Base-by-base conservation (phyloP, 1,284 basidiomycete genomes). In the Ceratobasidium theobromae region DNA sequence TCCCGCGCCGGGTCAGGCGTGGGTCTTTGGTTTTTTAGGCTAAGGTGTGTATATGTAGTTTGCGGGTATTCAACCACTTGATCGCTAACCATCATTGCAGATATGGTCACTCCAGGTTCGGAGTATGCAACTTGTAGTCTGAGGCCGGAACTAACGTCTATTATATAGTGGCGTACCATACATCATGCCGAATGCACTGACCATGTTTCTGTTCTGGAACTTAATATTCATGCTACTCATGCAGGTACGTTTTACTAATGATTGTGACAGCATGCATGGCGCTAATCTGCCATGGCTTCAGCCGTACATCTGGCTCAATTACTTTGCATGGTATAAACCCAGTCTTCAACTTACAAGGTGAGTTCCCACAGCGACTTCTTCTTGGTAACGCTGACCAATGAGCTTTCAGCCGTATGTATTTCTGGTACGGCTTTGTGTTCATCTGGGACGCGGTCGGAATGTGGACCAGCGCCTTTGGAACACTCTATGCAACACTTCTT, bases 381-480 rank as follows among this genome's bases (percentile, higher is more conserved):
- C 21, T 6, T 12, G 21, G 28, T 28, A 23, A 5, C 28, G 21
- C 49, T 16, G 3, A n/a, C 2, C 8, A 43, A 35, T 1, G 4
- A 25, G 11, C 5, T 4, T 30, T 27, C 30, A 64, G 60, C 49
- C 60, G 60, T 18, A 64, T 64, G 49, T 64, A 64, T 28, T 64
- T 64, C 40, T 64, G 60, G 60, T 64, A 64, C 21, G 60, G 60
- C 27, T 64, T 64, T 23, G 60, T 64, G 6, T 64, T 64, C 33
- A 64, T 64, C 25, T 64, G 60, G 60, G 60, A 64, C 49, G 27
- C 49, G 4, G 28, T 40, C 2, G 60, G 60, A 16, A 64, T 64
- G 60, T 64, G 60, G 60, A 64, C 60, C 27, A 64, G 60, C 49
- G 60, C 60, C 1, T 64, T 64, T 21, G 60, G 60, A n/a, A 64